Evolutionary conservation across 306 rosid species (phyloP).

Genomic region (Fragaria vesca): DNA sequence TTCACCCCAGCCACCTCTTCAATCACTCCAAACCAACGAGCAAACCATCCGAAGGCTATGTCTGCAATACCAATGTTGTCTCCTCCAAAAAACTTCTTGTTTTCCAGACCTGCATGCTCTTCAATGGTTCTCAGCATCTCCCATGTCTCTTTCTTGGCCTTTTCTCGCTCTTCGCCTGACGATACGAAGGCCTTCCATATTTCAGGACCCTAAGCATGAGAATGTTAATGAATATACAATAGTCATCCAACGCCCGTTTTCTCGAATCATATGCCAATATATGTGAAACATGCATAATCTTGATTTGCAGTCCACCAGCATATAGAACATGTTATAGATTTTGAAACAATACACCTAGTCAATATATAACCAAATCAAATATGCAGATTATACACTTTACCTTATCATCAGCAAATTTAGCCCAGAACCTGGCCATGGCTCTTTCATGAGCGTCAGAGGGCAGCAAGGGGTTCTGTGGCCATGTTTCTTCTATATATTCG

Average conservation of each 20-base stretch:
- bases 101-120: slow-evolving; percentile 30
- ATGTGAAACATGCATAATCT: background rate
- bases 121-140: slow-evolving; percentile 29
- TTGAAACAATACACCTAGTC: too few relatives aligned
- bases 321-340: too few relatives aligned
- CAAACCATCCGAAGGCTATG: slow-evolving; percentile 2
- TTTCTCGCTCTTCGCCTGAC: slow-evolving; percentile 21
- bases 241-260: too few relatives aligned
- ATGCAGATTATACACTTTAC: slow-evolving; percentile 3
- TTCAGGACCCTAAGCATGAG: background rate
- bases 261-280: too few relatives aligned
- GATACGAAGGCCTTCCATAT: background rate
- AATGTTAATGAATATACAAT: background rate
- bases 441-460: slow-evolving; percentile 41
- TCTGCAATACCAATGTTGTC: background rate
- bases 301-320: too few relatives aligned
- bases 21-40: slow-evolving; percentile 11
- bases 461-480: slow-evolving; percentile 46
- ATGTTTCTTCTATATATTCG: slow-evolving; percentile 48
- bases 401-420: slow-evolving; percentile 32
- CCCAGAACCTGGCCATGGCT: slow-evolving; percentile 54
- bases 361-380: background rate
- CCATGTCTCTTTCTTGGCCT: slow-evolving; percentile 15
- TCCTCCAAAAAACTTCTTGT: slow-evolving; percentile 37
- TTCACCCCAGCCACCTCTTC: slow-evolving; percentile 33